These are phyloP conservation scores for Eucalyptus cloeziana DNA, from an alignment of 345 rosid genomes.

Conservation along the genomic window DNA sequence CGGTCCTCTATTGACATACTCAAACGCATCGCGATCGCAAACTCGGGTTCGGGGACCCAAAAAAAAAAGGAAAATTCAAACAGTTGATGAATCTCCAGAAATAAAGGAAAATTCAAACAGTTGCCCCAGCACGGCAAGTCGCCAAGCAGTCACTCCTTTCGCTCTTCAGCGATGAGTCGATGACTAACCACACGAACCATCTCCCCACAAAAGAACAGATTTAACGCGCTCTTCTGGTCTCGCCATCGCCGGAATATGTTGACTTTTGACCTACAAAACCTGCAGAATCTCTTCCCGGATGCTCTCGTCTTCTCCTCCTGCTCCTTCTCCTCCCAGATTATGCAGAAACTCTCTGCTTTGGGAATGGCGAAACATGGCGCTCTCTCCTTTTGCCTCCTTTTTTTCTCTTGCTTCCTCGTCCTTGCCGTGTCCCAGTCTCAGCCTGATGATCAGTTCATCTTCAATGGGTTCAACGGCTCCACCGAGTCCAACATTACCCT, in stretches of 20 bases:
- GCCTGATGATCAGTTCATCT: conserved; percentile 4
- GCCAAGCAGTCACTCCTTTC: background rate
- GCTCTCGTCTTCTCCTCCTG: background rate
- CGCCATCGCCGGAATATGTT: background rate
- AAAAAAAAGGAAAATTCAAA: no score
- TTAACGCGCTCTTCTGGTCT: background rate
- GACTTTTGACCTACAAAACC: background rate
- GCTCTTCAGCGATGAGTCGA: background rate
- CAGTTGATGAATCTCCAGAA: background rate
- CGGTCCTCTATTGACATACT: fast-evolving
- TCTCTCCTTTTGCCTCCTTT: background rate
- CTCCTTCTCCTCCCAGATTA: background rate
- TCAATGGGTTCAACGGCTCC: conserved; percentile 24
- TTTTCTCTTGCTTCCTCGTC: background rate
- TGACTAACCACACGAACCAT: background rate
- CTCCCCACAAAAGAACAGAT: background rate
- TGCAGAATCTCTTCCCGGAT: background rate
- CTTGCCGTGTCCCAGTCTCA: background rate
- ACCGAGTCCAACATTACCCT: background rate
- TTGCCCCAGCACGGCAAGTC: background rate
- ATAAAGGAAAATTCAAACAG: background rate
- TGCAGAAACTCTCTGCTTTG: background rate
- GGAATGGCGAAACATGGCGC: background rate
- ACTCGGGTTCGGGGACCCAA: background rate
- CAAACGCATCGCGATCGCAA: background rate